Percentiles rank a stretch among this genome's conserved stretches.
Conservation (phyloP, 2,329 filamentous ascomycete species). For the Xylaria sp. region DNA sequence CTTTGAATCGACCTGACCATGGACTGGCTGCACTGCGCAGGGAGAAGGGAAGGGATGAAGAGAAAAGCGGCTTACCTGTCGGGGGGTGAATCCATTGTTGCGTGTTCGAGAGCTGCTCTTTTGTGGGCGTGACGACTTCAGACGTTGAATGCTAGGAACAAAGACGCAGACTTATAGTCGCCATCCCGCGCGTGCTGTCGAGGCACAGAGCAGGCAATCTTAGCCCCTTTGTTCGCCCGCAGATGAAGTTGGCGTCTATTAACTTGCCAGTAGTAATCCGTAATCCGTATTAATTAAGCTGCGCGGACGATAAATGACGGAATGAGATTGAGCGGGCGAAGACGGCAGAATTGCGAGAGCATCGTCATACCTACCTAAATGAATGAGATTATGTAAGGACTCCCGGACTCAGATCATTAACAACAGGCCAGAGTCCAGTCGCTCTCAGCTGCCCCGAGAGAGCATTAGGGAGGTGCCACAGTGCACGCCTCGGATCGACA, state of each 20-base stretch:
- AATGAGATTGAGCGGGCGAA: no score
- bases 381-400: no score
- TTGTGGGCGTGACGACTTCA: conserved; percentile 10
- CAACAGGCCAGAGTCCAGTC: no score
- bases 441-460: no score
- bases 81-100: conserved; percentile 29
- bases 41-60: neutral
- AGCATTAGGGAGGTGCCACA: no score
- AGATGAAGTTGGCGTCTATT: neutral
- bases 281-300: neutral
- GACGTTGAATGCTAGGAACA: conserved; percentile 13
- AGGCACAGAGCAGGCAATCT: neutral
- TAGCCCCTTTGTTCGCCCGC: conserved; percentile 5
- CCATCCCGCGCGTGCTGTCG: conserved; percentile 6
- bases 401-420: no score
- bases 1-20: neutral
- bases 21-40: neutral
- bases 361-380: no score
- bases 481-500: no score
- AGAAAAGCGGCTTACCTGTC: conserved; percentile 27
- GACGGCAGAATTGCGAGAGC: no score
- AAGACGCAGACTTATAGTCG: conserved; percentile 18
- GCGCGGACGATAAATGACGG: no score
- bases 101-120: neutral
- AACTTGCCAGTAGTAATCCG: neutral